Conservation (phyloP, 495 filamentous ascomycete species). For the Aspergillus saccharolyticus region DNA sequence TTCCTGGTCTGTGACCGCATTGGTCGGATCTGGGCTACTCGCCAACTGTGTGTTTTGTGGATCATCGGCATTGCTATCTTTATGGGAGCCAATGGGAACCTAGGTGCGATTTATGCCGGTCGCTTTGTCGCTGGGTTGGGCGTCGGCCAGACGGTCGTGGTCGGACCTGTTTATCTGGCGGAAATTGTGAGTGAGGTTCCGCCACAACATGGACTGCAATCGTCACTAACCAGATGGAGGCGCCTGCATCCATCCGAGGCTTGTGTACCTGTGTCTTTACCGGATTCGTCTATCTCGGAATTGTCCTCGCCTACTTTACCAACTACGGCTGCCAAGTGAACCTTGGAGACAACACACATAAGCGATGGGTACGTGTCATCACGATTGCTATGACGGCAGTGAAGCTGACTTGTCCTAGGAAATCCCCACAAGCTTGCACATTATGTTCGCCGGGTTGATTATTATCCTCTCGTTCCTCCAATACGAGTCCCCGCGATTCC, state of each 20-base stretch:
- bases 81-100: slow-evolving; percentile 55
- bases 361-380: slow-evolving; percentile 48
- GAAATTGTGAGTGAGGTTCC: slow-evolving; percentile 42
- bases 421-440: slow-evolving; percentile 64
- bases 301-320: slow-evolving; percentile 48
- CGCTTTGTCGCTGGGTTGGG: slow-evolving; percentile 65
- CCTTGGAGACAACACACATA: slow-evolving; percentile 50
- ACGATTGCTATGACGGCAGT: slow-evolving; percentile 12
- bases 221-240: slow-evolving; percentile 8
- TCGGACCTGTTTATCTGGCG: slow-evolving; percentile 50
- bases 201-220: not conserved
- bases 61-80: slow-evolving; percentile 64
- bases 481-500: slow-evolving; percentile 60
- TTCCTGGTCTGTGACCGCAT: slow-evolving; percentile 64
- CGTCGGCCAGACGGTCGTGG: slow-evolving; percentile 63
- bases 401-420: slow-evolving; percentile 36
- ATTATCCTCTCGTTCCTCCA: slow-evolving; percentile 59
- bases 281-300: slow-evolving; percentile 47
- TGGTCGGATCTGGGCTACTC: slow-evolving; percentile 65
- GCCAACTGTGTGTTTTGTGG: slow-evolving; percentile 61
- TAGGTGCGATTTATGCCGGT: slow-evolving; percentile 62
- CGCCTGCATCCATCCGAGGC: slow-evolving; percentile 58
- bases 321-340: slow-evolving; percentile 54
- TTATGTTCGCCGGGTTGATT: slow-evolving; percentile 68
- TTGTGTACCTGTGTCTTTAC: slow-evolving; percentile 67